Base-by-base conservation (phyloP, 140 eudicot genomes). In the Anethum foeniculum region DNA sequence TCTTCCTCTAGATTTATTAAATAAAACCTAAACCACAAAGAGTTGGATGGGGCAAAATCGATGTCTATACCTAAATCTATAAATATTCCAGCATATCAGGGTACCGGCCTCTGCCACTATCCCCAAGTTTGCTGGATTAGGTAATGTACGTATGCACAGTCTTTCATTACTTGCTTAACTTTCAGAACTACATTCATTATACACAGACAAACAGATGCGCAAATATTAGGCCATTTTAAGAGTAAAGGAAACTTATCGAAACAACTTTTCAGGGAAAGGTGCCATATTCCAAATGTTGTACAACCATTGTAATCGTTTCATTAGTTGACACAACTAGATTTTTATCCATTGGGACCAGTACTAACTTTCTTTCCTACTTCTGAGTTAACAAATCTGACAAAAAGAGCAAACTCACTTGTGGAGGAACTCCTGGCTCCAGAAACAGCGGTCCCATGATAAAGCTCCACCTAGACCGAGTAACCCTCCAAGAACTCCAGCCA, bases 401-500 rank as follows among this genome's bases (percentile, higher is more conserved):
- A 38, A 74, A 64, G 69, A 44, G 32, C 15, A 67, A 76, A 82
- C 88, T 83, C 77, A 89, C 98, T 88, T 92, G 99, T 76, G 99
- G 97, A 77, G 99, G 99, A 69, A 94, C 88, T 36, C 96, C 98
- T 16, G 92, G 89, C 88, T 94, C 98, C 89, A 94, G 80, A 85
- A 94, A 94, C 49, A 94, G 89, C 13, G 98, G 98, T 6, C 97
- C 98, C 91, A 94, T 88, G 73, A 94, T 94, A 83, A 94, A 92
- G 79, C 99, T n/a, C 99, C 99, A 14, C 99, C 99, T 12, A 92
- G 85, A 80, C 99, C 99, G 75, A 94, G 95, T 82, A 94, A 86
- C 1, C 99, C 99, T 13, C 99, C 99, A 49, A 92, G 96, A 79
- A 94, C 15, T 71, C 99, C 99, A 80, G 99, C 97, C 76, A 90